A percentile compares a stretch with the other conserved stretches of the same genome.
phyloP scores from a whole-genome alignment of 2,329 filamentous ascomycete species.

The Mollisia scopiformis region DNA sequence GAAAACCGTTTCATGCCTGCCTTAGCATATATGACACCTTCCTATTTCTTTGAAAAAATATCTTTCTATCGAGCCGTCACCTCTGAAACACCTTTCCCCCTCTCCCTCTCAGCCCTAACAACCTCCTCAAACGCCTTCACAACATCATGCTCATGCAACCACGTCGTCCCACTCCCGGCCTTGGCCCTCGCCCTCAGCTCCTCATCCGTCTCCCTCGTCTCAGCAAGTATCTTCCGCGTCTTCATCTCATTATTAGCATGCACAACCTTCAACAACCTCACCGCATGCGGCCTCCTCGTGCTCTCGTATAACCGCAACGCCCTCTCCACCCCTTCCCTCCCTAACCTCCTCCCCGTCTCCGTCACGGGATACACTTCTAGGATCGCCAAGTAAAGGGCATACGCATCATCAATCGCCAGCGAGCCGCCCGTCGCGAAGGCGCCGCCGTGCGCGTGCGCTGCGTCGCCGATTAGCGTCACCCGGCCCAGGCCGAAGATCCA shows the following conservation, averaged over 20 bases:
- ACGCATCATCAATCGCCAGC: conserved; percentile 44
- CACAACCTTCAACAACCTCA: conserved; percentile 26
- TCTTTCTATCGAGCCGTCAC: too few relatives aligned
- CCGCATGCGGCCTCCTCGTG: conserved; percentile 40
- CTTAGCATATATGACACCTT: too few relatives aligned
- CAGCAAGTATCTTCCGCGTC: conserved; percentile 15
- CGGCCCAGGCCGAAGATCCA: conserved; percentile 37
- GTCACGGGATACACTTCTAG: conserved; percentile 17
- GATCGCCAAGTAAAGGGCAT: conserved; percentile 33
- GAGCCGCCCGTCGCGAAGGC: conserved; percentile 43
- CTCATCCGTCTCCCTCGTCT: conserved; percentile 27
- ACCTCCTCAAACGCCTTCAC: conserved; percentile 5
- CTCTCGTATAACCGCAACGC: conserved; percentile 39
- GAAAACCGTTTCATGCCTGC: too few relatives aligned
- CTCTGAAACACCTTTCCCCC: too few relatives aligned
- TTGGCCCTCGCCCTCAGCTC: conserved; percentile 47
- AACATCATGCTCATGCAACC: conserved; percentile 36
- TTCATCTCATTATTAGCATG: conserved; percentile 22
- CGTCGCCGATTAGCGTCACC: conserved; percentile 41
- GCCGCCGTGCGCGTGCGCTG: conserved; percentile 43
- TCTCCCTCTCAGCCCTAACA: neutral
- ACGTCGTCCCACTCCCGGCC: conserved; percentile 51
- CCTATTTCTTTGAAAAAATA: too few relatives aligned
- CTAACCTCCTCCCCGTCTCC: conserved; percentile 16
- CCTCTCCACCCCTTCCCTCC: conserved; percentile 18